Evolutionary conservation across 1,139 yeast genomes (phyloP).

Genomic region (Yamadazyma songkhlaensis): DNA sequence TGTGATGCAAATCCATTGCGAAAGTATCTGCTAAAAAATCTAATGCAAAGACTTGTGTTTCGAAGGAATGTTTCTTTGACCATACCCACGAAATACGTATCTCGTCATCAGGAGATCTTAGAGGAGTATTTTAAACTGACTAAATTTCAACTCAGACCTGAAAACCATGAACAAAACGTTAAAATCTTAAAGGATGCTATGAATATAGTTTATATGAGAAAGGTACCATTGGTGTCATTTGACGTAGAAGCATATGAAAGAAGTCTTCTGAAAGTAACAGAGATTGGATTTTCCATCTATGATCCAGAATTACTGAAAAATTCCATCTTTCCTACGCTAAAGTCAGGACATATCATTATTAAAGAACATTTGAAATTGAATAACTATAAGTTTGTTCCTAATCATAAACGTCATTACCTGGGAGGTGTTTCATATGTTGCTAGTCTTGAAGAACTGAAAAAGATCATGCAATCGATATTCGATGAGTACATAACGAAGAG

Average conservation of each 20-base stretch:
- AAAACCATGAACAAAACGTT: slow-evolving; percentile 14
- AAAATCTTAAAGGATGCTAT: slow-evolving; percentile 22
- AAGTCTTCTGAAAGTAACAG: slow-evolving; percentile 49
- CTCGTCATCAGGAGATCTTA: slow-evolving; percentile 4
- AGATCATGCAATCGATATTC: slow-evolving; percentile 41
- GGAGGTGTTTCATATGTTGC: slow-evolving; percentile 56
- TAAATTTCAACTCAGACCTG: slow-evolving; percentile 19
- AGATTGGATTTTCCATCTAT: slow-evolving; percentile 66
- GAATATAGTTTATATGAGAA: slow-evolving; percentile 26
- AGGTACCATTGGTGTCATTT: slow-evolving; percentile 48
- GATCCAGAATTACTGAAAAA: slow-evolving; percentile 49
- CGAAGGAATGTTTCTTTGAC: not conserved
- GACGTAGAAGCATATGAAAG: slow-evolving; percentile 71
- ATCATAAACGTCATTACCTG: slow-evolving; percentile 55
- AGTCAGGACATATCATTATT: slow-evolving; percentile 57
- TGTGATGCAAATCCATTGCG: not conserved
- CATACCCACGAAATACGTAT: not conserved
- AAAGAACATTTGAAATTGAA: slow-evolving; percentile 43
- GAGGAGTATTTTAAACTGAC: slow-evolving; percentile 17
- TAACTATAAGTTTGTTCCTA: slow-evolving; percentile 63
- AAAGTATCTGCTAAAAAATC: too few relatives aligned
- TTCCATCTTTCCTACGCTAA: slow-evolving; percentile 44
- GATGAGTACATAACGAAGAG: slow-evolving; percentile 33
- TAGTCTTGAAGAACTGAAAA: slow-evolving; percentile 28
- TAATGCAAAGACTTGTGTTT: too few relatives aligned